Evolutionary conservation across 2,329 filamentous ascomycete species (phyloP).

Genomic region (Ramichloridium luteum): DNA sequence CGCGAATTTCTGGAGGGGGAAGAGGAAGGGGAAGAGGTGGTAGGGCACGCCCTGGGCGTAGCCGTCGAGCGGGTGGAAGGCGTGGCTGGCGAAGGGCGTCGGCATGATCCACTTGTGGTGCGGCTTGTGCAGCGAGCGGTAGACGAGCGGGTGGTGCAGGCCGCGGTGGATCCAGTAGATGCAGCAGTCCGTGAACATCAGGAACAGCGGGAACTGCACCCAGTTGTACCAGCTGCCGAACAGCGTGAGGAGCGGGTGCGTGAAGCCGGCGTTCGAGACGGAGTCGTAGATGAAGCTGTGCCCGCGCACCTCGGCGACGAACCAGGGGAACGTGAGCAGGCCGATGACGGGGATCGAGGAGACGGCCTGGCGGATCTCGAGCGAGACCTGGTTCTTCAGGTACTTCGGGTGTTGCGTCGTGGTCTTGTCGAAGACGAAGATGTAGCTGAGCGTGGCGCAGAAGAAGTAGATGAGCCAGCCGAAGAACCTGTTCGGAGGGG

Average conservation of each 20-base stretch:
- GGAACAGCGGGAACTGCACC: constrained; percentile 76
- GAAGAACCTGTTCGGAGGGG: constrained; percentile 58
- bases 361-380: constrained; percentile 75
- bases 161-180: constrained; percentile 89
- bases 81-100: constrained; percentile 80
- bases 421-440: constrained; percentile 82
- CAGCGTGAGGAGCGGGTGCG: constrained; percentile 17
- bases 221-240: constrained; percentile 50
- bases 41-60: constrained; percentile 83
- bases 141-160: constrained; percentile 66
- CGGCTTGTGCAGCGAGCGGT: constrained; percentile 87
- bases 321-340: constrained; percentile 66
- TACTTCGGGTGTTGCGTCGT: constrained; percentile 86
- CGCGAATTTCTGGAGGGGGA: constrained; percentile 82
- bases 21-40: constrained; percentile 84
- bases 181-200: constrained; percentile 75
- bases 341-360: constrained; percentile 71
- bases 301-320: constrained; percentile 71
- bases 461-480: constrained; percentile 75
- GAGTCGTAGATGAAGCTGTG: constrained; percentile 79
- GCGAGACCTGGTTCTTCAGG: constrained; percentile 79
- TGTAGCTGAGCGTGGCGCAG: constrained; percentile 70
- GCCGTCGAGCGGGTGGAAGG: constrained; percentile 89
- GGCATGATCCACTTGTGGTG: constrained; percentile 99
- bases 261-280: constrained; percentile 18